Percentiles rank a stretch among this genome's conserved stretches.
Evolutionary conservation across 352 stramenopile species (phyloP).

Genomic region (Globisporangium iwayamae): DNA sequence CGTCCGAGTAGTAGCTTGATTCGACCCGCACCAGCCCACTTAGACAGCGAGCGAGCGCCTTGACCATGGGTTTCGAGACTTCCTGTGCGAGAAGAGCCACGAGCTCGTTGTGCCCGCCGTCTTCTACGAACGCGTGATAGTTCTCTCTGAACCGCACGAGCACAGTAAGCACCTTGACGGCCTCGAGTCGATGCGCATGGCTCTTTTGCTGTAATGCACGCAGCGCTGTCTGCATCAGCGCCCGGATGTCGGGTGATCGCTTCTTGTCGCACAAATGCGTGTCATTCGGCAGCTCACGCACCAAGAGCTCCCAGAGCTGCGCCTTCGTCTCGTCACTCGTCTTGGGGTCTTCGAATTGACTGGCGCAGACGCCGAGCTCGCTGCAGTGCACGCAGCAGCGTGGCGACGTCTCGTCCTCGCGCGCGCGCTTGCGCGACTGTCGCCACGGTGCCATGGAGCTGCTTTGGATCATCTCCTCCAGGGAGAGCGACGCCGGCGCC

Average conservation of each 20-base stretch:
- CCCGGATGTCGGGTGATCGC: neutral
- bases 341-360: neutral
- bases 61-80: neutral
- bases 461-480: constrained; percentile 1
- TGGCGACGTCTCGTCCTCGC: neutral
- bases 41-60: neutral
- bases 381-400: neutral
- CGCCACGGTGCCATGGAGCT: neutral
- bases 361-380: neutral
- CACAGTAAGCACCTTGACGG: neutral
- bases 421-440: neutral
- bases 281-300: neutral
- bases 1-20: neutral
- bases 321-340: neutral
- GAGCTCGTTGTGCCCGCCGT: neutral
- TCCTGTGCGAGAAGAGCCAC: neutral
- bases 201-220: neutral
- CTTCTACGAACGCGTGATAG: neutral
- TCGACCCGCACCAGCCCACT: neutral
- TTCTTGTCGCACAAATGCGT: neutral
- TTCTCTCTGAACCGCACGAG: neutral
- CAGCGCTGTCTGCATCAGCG: neutral
- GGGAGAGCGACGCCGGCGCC: neutral
- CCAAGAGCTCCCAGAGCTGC: neutral
- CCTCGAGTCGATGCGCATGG: neutral